Evolutionary conservation across 164 flowering plant genomes (phyloP), one percentile per base, ranked within the genome.

Genomic region (Pachysandra terminalis): DNA sequence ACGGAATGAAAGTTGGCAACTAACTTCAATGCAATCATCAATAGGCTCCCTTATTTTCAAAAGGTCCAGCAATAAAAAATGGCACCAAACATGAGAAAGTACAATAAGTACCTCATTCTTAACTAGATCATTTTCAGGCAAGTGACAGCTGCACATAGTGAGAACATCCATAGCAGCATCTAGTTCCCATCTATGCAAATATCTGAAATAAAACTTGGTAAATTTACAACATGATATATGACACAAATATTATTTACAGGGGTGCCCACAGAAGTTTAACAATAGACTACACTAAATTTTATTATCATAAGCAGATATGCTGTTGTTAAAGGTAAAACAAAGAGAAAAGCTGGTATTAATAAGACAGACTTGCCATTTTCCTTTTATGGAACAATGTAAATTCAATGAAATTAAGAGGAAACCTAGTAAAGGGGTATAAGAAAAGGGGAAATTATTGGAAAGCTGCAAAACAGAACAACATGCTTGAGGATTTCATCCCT

Each of bases 91-190:
- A 1, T 19, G 10, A 53, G 63, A 61, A 12, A 49, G 15, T 13
- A 62, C 10, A 32, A 70, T 24, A 62, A 5, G 52, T 69, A 93
- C 99, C 95, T 90, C 90, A 67, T 77, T 72, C 72, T 82, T 91
- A 58, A 86, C 23, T 23, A 91, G 88, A 76, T 87, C 89, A 77
- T 69, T 74, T 41, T 85, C 81, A 63, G 79, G 70, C 81, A 96
- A 83, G 74, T 96, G 99, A 77, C 98, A 96, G 77, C 86, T 83
- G 81, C 98, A 96, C 98, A 93, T 96, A 4, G 92, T 90, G 59
- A 95, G 91, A 73, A 95, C 96, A 82, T 92, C 96, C 79, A 86
- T 70, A 56, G 98, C 95, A 59, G 96, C 87, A 83, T 90, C 86
- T 69, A 95, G 84, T 67, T 95, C 96, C 99, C 99, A 95, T 59